A percentile compares a stretch with the other conserved stretches of the same genome.
These are phyloP conservation scores for Mortierella sp. DNA, from an alignment of 371 early-diverging fungal species.

Conservation along the genomic window DNA sequence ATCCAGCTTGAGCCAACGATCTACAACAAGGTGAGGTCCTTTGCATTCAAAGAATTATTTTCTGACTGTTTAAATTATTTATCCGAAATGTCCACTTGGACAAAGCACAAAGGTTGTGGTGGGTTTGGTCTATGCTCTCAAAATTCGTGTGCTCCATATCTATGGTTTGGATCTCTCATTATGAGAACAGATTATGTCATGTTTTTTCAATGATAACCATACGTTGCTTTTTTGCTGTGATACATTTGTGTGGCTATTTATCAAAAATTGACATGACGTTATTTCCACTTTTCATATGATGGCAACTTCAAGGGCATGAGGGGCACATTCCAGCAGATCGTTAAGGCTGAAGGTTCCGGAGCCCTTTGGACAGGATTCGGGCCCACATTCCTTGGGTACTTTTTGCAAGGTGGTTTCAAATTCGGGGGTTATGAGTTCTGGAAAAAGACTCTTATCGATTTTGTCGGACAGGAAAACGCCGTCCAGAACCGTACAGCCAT, in stretches of 20 bases:
- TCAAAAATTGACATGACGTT: neutral
- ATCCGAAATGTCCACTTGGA: too few species aligned
- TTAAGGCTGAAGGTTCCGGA: conserved; percentile 86
- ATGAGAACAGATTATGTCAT: too few species aligned
- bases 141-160: too few species aligned
- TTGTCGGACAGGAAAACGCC: conserved; percentile 82
- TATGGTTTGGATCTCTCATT: too few species aligned
- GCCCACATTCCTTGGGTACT: conserved; percentile 90
- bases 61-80: too few species aligned
- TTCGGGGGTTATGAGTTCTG: conserved; percentile 93
- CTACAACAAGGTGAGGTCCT: conserved; percentile 68
- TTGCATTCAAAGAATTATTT: neutral
- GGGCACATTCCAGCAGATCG: conserved; percentile 87
- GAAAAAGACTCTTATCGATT: conserved; percentile 84
- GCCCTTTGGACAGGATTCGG: conserved; percentile 89
- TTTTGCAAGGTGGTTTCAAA: conserved; percentile 86
- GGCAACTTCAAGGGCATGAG: conserved; percentile 50
- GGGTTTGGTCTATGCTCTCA: too few species aligned
- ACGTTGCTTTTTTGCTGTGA: too few species aligned
- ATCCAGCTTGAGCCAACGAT: conserved; percentile 78
- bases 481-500: conserved; percentile 86
- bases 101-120: too few species aligned
- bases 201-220: too few species aligned
- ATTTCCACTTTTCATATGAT: neutral
- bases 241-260: neutral